Evolutionary conservation across 2,329 filamentous ascomycete species (phyloP).

Genomic region (Cladosporium halotolerans): DNA sequence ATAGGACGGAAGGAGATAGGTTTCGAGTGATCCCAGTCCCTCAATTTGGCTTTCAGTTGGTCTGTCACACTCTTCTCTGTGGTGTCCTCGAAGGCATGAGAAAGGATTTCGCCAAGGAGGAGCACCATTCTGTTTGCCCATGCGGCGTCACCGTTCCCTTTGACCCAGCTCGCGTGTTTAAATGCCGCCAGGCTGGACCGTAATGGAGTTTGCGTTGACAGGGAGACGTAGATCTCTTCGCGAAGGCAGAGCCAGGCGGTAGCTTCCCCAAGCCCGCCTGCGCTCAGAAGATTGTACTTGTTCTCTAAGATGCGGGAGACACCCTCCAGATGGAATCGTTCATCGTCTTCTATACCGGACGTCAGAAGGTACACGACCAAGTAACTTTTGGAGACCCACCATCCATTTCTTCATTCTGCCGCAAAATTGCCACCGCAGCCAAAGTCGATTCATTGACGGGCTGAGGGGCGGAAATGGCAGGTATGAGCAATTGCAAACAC

Average conservation of each 20-base stretch:
- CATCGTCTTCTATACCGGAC: slow-evolving; percentile 26
- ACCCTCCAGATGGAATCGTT: slow-evolving; percentile 35
- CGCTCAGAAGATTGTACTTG: slow-evolving; percentile 32
- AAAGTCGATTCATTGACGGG: slow-evolving; percentile 44
- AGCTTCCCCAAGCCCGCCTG: slow-evolving; percentile 36
- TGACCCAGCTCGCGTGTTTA: slow-evolving; percentile 9
- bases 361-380: neutral
- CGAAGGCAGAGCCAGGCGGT: slow-evolving; percentile 37
- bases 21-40: slow-evolving; percentile 1
- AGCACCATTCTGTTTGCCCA: slow-evolving; percentile 17
- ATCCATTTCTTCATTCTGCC: slow-evolving; percentile 45
- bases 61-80: slow-evolving; percentile 5
- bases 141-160: slow-evolving; percentile 12
- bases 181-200: slow-evolving; percentile 26
- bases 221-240: slow-evolving; percentile 37
- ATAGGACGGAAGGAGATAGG: slow-evolving; percentile 1
- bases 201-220: slow-evolving; percentile 31
- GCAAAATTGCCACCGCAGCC: slow-evolving; percentile 44
- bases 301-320: slow-evolving; percentile 35
- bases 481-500: slow-evolving; percentile 43
- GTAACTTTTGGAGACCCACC: neutral
- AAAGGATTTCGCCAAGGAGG: slow-evolving; percentile 12
- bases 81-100: slow-evolving; percentile 4
- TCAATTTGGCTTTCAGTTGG: neutral
- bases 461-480: slow-evolving; percentile 38